Conservation (phyloP, 139 green algal genomes). For the Chlamydomonas eustigma region DNA sequence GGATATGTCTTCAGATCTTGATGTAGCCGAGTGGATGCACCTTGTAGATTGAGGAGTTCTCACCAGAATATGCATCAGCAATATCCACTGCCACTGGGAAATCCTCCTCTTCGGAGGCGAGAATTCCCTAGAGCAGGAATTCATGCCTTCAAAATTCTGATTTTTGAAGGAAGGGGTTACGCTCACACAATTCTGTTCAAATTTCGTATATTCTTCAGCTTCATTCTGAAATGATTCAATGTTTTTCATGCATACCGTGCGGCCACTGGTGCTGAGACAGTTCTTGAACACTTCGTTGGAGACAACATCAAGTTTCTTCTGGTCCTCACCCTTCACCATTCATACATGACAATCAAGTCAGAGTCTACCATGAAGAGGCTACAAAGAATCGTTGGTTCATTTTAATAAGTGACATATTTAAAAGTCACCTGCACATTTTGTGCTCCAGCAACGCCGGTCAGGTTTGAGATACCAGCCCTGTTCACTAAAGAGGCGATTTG, state of each 20-base stretch:
- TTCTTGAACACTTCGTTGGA: constrained; percentile 98
- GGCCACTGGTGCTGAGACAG: constrained; percentile 72
- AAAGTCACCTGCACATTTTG: constrained; percentile 60
- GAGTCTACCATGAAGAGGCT: too few species aligned
- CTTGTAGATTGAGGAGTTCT: too few species aligned
- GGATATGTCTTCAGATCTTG: too few species aligned
- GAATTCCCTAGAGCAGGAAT: constrained; percentile 50
- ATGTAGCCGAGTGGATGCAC: too few species aligned
- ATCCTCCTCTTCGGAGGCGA: constrained; percentile 98
- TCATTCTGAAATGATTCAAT: too few species aligned
- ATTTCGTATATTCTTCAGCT: too few species aligned
- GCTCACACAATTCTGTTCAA: too few species aligned
- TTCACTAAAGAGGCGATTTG: constrained; percentile 94
- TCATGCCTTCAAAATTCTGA: too few species aligned
- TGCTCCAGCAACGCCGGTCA: constrained; percentile 78
- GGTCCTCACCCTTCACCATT: constrained; percentile 85
- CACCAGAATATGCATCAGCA: constrained; percentile 76
- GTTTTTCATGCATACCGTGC: constrained; percentile 54
- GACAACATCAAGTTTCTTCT: constrained; percentile 99
- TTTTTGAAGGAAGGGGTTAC: too few species aligned
- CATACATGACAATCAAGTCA: not conserved
- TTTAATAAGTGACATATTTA: too few species aligned
- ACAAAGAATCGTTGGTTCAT: too few species aligned
- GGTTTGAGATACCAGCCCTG: constrained; percentile 86
- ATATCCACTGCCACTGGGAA: constrained; percentile 85